A percentile compares a stretch with the other conserved stretches of the same genome.
Conservation (phyloP, 495 filamentous ascomycete species). For the Penicillium dipodomyicola region DNA sequence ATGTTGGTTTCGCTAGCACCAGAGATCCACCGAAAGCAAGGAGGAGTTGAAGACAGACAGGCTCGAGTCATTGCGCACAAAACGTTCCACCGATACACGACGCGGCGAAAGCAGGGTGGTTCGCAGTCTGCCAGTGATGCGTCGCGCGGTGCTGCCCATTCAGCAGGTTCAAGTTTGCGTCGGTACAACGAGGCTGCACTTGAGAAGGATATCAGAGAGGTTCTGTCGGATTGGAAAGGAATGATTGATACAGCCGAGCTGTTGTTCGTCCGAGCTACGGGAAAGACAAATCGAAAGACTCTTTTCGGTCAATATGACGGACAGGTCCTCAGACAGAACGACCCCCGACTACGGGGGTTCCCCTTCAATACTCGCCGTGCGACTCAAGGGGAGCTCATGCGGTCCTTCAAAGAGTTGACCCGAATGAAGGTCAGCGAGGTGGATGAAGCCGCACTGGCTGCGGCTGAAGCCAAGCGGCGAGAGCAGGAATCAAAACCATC, state of each 20-base stretch:
- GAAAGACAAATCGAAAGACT: slow-evolving; percentile 76
- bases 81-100: slow-evolving; percentile 97
- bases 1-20: slow-evolving; percentile 91
- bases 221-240: slow-evolving; percentile 77
- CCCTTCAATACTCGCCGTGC: slow-evolving; percentile 94
- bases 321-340: slow-evolving; percentile 77
- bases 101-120: slow-evolving; percentile 91
- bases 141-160: slow-evolving; percentile 87
- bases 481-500: slow-evolving; percentile 36
- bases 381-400: slow-evolving; percentile 91
- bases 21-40: slow-evolving; percentile 65
- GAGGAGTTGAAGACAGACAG: slow-evolving; percentile 72
- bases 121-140: slow-evolving; percentile 90
- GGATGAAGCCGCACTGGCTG: slow-evolving; percentile 55
- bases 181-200: slow-evolving; percentile 92
- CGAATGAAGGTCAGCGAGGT: slow-evolving; percentile 79
- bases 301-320: slow-evolving; percentile 89
- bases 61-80: slow-evolving; percentile 90
- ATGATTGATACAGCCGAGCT: slow-evolving; percentile 81
- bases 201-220: slow-evolving; percentile 72
- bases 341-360: slow-evolving; percentile 81
- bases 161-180: slow-evolving; percentile 83
- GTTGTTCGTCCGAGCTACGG: slow-evolving; percentile 85
- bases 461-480: slow-evolving; percentile 42
- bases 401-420: slow-evolving; percentile 88